Evolutionary conservation across 2,329 filamentous ascomycete genomes (phyloP).

Genomic region (Boeremia exigua): DNA sequence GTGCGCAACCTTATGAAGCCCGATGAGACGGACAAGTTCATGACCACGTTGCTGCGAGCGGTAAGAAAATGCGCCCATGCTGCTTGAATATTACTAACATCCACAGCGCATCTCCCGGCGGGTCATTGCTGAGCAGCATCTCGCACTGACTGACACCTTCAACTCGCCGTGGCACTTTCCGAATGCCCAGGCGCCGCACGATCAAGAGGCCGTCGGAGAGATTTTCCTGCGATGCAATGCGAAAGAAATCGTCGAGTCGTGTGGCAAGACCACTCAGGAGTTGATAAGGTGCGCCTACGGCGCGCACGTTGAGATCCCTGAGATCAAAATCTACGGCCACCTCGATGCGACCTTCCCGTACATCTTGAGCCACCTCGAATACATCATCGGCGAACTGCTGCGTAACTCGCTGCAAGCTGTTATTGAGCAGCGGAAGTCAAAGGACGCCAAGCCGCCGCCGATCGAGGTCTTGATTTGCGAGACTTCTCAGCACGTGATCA

Average conservation of each 20-base stretch:
- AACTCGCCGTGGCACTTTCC: slow-evolving; percentile 89
- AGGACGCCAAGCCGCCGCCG: slow-evolving; percentile 67
- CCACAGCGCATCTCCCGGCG: slow-evolving; percentile 85
- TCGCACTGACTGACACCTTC: slow-evolving; percentile 93
- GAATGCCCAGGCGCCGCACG: slow-evolving; percentile 67
- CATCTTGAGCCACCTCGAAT: slow-evolving; percentile 93
- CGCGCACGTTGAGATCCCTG: slow-evolving; percentile 72
- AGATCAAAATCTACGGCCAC: slow-evolving; percentile 84
- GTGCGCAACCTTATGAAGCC: slow-evolving; percentile 82
- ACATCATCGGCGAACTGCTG: slow-evolving; percentile 93
- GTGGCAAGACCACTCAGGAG: slow-evolving; percentile 75
- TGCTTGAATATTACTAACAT: neutral
- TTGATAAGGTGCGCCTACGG: slow-evolving; percentile 79
- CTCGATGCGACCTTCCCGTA: slow-evolving; percentile 92
- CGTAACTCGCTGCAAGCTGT: slow-evolving; percentile 94
- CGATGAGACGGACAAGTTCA: slow-evolving; percentile 86
- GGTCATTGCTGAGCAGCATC: slow-evolving; percentile 96
- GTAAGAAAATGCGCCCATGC: slow-evolving; percentile 57
- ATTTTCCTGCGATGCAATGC: slow-evolving; percentile 94
- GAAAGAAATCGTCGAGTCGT: slow-evolving; percentile 84
- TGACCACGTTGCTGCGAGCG: slow-evolving; percentile 90
- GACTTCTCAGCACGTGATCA: slow-evolving; percentile 91
- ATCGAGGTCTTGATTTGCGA: slow-evolving; percentile 96
- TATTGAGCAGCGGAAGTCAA: slow-evolving; percentile 71
- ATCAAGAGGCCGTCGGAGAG: slow-evolving; percentile 88